Evolutionary conservation across 2,329 filamentous ascomycete genomes (phyloP), one percentile per base, ranked within the genome.

Genomic region (Penicillium sp.): DNA sequence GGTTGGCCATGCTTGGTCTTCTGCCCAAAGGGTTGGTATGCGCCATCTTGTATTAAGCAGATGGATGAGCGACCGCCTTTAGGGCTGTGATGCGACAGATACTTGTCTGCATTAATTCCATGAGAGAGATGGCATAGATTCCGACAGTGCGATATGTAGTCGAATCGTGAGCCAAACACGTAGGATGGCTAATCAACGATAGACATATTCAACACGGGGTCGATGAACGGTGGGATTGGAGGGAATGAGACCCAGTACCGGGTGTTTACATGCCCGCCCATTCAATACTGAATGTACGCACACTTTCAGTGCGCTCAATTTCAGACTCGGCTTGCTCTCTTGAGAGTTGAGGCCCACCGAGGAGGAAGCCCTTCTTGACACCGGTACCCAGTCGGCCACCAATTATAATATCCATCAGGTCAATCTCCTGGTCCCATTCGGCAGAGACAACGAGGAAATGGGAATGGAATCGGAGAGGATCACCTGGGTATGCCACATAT

Each of bases 401-500:
- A 20, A 87, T 89, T 15, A 97, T 88, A 14, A 99, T 78, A 62
- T 96, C 89, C 63, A 97, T 82, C 67, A 97, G 79, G 35, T 89
- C 83, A 54, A 99, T 88, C 64, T 92, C 85, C 66, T 96, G 85
- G 57, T 97, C 86, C 91, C 92, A 97, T n/a, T 81, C 85, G 64
- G 89, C 85, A 29, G 89, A 86, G n/a, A 88, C 89, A 7, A 88
- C 90, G 65, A 96, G 82, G 72, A 96, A 97, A 73, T 99, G 94
- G 44, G 91, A 94, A 74, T 99, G 94, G 72, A 95, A 99, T 11
- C 94, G 87, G 49, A 99, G 80, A 1, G 94, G 92, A 71, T 99
- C 94, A 44, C 94, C 94, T 0, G 94, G 94, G 67, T 99, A 99
- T 5, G 95, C 90, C 64, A 92, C 91, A 75, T 96, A 97, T 68